A percentile compares a stretch with the other conserved stretches of the same genome.
These are phyloP conservation scores for Globisporangium acanthophoron DNA, from an alignment of 352 stramenopile genomes.

Conservation along the genomic window DNA sequence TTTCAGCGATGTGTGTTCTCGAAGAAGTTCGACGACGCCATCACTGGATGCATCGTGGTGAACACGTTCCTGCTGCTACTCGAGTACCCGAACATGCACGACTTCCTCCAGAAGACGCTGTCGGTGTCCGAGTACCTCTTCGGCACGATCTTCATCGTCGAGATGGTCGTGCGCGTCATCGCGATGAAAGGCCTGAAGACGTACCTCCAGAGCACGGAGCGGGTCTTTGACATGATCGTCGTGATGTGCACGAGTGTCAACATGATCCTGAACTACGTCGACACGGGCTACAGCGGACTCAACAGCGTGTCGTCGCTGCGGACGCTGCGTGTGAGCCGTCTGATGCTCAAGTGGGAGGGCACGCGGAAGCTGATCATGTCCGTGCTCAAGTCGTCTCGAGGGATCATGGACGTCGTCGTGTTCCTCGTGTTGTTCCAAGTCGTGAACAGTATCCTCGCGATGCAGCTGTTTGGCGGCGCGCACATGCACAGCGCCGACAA, in stretches of 20 bases:
- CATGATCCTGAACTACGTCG: constrained; percentile 64
- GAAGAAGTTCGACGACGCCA: constrained; percentile 67
- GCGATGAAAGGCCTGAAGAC: constrained; percentile 41
- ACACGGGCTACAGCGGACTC: constrained; percentile 42
- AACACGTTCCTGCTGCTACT: constrained; percentile 67
- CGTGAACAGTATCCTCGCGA: constrained; percentile 67
- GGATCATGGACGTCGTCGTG: constrained; percentile 63
- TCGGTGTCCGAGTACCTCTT: constrained; percentile 71
- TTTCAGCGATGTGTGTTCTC: constrained; percentile 59
- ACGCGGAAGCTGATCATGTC: constrained; percentile 75
- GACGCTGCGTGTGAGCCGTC: constrained; percentile 57
- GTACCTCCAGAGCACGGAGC: constrained; percentile 57
- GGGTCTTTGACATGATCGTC: constrained; percentile 67
- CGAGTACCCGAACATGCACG: constrained; percentile 59
- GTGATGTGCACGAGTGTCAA: constrained; percentile 63
- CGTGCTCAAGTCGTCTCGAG: constrained; percentile 74
- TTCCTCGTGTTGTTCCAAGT: constrained; percentile 77
- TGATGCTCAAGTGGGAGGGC: constrained; percentile 82
- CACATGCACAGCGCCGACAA: constrained; percentile 40
- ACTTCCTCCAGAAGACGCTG: constrained; percentile 25
- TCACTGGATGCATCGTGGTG: constrained; percentile 58
- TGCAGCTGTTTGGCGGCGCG: constrained; percentile 68
- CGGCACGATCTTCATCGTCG: constrained; percentile 45
- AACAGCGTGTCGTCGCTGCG: constrained; percentile 66
- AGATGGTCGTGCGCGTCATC: constrained; percentile 59